phyloP scores from a whole-genome alignment of 306 rosid species.

The Cicer pinnatifidum region DNA sequence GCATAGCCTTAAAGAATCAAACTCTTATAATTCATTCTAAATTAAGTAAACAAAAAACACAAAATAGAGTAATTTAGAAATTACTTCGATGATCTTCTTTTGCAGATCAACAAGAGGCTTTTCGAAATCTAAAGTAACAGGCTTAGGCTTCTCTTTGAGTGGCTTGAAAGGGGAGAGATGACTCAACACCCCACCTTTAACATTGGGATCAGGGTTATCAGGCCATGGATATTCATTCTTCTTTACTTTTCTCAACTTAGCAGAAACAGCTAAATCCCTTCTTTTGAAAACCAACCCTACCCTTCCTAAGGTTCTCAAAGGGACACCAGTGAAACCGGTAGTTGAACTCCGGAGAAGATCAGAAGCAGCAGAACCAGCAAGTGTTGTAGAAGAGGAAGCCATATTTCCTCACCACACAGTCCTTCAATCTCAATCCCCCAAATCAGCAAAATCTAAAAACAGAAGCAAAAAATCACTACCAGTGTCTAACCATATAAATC shows the following conservation, averaged over 20 bases:
- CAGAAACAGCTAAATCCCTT: conserved; percentile 61
- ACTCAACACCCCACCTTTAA: conserved; percentile 71
- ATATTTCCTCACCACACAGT: conserved; percentile 51
- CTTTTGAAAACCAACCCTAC: conserved; percentile 54
- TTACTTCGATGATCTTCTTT: conserved; percentile 86
- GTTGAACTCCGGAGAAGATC: conserved; percentile 85
- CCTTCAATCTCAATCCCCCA: conserved; percentile 51
- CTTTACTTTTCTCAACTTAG: conserved; percentile 77
- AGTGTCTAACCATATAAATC: neutral
- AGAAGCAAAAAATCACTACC: conserved; percentile 2
- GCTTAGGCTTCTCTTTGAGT: conserved; percentile 72
- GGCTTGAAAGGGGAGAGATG: conserved; percentile 87
- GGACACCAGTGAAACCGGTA: conserved; percentile 65
- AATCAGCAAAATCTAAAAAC: conserved; percentile 42
- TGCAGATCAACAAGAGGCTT: conserved; percentile 76
- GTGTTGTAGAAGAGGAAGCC: conserved; percentile 71
- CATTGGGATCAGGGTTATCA: conserved; percentile 79
- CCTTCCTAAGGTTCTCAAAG: conserved; percentile 72
- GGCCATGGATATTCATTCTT: conserved; percentile 93
- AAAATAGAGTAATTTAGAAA: conserved; percentile 27
- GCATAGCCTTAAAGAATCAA: conserved; percentile 34
- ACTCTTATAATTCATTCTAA: conserved; percentile 25
- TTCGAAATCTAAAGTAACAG: conserved; percentile 79
- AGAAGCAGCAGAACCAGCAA: conserved; percentile 69
- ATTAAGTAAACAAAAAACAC: conserved; percentile 31